Evolutionary conservation across 768 basidiomycete genomes (phyloP).

Genomic region (Russula sp.): DNA sequence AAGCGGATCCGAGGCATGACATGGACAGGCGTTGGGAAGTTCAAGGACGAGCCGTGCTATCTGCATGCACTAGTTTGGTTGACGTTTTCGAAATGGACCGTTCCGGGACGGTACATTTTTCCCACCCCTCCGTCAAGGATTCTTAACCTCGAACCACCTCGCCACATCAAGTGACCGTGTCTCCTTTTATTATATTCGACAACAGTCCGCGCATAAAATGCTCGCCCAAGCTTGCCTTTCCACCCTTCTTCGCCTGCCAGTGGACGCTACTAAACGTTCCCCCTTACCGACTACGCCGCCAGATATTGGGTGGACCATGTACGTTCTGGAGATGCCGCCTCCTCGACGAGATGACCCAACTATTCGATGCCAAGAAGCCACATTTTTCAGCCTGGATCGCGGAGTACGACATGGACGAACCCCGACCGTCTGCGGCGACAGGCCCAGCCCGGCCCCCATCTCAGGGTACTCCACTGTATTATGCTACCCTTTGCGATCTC

Average conservation of each 20-base stretch:
- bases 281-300: constrained; percentile 1
- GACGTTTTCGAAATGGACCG: not conserved
- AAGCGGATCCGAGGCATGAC: not conserved
- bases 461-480: not conserved
- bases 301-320: constrained; percentile 3
- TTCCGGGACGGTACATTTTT: not conserved
- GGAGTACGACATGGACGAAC: not conserved
- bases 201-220: not conserved
- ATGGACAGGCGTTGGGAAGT: not conserved
- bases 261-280: not conserved
- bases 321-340: too few species aligned
- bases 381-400: not conserved
- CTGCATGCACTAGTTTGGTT: not conserved
- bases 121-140: constrained; percentile 1
- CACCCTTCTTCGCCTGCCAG: not conserved
- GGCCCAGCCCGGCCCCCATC: too few species aligned
- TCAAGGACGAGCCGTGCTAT: not conserved
- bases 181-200: not conserved
- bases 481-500: not conserved
- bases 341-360: not conserved
- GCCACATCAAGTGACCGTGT: not conserved
- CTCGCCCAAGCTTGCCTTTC: not conserved
- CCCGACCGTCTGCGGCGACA: too few species aligned
- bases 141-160: constrained; percentile 1
- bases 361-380: not conserved